Evolutionary conservation across 2,329 filamentous ascomycete genomes (phyloP).

Genomic region (Alternaria atra): DNA sequence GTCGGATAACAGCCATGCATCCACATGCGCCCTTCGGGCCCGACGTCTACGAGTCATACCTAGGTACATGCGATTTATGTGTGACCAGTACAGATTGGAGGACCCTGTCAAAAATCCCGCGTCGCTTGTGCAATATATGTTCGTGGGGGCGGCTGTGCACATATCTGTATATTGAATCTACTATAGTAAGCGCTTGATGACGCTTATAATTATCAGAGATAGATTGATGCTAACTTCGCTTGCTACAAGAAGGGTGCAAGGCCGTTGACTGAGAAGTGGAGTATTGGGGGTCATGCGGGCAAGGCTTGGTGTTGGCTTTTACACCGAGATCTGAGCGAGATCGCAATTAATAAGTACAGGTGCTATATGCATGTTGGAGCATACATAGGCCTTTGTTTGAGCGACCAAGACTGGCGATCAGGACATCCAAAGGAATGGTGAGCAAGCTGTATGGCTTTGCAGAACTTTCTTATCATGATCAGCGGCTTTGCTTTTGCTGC

Average conservation of each 20-base stretch:
- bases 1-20: background rate
- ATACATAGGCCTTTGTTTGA: background rate
- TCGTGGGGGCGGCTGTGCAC: conserved; percentile 10
- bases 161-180: conserved; percentile 8
- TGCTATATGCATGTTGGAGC: background rate
- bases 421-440: background rate
- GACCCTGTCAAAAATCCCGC: conserved; percentile 6
- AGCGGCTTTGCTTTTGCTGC: conserved; percentile 1
- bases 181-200: conserved; percentile 10
- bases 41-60: background rate
- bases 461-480: background rate
- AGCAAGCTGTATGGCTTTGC: background rate
- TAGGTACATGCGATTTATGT: background rate
- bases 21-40: background rate
- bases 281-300: background rate
- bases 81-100: conserved; percentile 5
- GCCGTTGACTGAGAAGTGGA: background rate
- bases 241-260: background rate
- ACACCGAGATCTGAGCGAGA: background rate
- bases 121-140: background rate
- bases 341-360: background rate
- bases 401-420: background rate
- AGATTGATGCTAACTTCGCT: conserved; percentile 7
- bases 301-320: conserved; percentile 4
- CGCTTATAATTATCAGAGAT: conserved; percentile 6